Evolutionary conservation across 2,329 filamentous ascomycete genomes (phyloP).

Genomic region (Akanthomyces dipterigenus): DNA sequence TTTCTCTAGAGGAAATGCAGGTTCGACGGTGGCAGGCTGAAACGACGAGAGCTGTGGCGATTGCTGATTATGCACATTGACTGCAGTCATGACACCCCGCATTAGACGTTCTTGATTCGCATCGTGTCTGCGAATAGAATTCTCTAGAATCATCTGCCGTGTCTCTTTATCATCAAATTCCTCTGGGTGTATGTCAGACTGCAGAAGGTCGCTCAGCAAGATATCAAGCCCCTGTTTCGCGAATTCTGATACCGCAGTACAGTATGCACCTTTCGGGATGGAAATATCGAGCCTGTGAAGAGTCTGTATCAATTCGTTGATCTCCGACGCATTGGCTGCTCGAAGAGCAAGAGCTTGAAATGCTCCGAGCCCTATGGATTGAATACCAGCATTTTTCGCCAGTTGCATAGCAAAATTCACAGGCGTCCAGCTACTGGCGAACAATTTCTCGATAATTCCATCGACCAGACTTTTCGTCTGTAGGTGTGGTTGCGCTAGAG

Average conservation of each 20-base stretch:
- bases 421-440: constrained; percentile 65
- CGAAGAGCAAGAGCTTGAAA: constrained; percentile 70
- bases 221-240: constrained; percentile 48
- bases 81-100: constrained; percentile 31
- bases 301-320: constrained; percentile 53
- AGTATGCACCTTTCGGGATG: constrained; percentile 57
- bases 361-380: constrained; percentile 66
- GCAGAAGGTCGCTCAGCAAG: constrained; percentile 38
- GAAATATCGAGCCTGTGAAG: constrained; percentile 57
- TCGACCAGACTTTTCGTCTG: constrained; percentile 9
- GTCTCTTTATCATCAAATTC: constrained; percentile 43
- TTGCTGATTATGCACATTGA: constrained; percentile 12
- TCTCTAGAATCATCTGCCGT: constrained; percentile 32
- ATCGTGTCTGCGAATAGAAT: constrained; percentile 26
- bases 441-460: constrained; percentile 44
- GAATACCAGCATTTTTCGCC: constrained; percentile 63
- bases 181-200: constrained; percentile 48
- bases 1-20: not conserved
- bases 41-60: constrained; percentile 14
- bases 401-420: constrained; percentile 66
- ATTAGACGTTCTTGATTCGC: constrained; percentile 37
- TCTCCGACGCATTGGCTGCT: constrained; percentile 46
- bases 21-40: not conserved
- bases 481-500: not conserved
- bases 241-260: constrained; percentile 57